These are phyloP conservation scores for Taxawa tesnikishii DNA, from an alignment of 2,329 filamentous ascomycete genomes.

Conservation along the genomic window DNA sequence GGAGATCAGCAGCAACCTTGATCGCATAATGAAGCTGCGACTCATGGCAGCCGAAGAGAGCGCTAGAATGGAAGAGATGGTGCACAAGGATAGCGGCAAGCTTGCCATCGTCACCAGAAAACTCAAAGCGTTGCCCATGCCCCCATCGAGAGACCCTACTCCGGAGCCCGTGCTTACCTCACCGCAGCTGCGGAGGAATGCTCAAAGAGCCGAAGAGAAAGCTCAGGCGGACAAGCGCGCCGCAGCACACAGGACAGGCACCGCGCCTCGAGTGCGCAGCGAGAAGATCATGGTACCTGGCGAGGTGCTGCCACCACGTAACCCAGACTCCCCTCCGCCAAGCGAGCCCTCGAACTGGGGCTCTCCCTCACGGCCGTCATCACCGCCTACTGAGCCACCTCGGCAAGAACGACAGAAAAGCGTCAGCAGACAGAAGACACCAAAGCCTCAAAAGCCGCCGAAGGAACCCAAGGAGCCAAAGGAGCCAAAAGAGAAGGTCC, in stretches of 20 bases:
- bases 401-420: conserved; percentile 12
- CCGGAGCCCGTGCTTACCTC: conserved; percentile 22
- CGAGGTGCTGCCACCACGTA: conserved; percentile 30
- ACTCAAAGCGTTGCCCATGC: conserved; percentile 48
- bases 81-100: conserved; percentile 32
- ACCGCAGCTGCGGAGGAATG: conserved; percentile 14
- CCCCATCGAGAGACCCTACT: conserved; percentile 48
- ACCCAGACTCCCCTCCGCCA: conserved; percentile 21
- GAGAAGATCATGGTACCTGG: conserved; percentile 29
- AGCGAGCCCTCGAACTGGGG: conserved; percentile 22
- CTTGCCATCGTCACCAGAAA: conserved; percentile 49
- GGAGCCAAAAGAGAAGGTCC: conserved; percentile 23
- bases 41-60: conserved; percentile 23
- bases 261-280: conserved; percentile 9
- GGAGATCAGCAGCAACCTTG: conserved; percentile 44
- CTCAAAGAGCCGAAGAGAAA: conserved; percentile 4
- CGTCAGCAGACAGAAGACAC: conserved; percentile 14
- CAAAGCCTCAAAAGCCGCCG: conserved; percentile 22
- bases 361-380: conserved; percentile 22
- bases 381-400: conserved; percentile 12
- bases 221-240: conserved; percentile 8
- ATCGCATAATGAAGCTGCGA: conserved; percentile 25
- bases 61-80: conserved; percentile 19
- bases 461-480: conserved; percentile 22
- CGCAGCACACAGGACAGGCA: conserved; percentile 7